Base-by-base conservation (phyloP, 2,329 filamentous ascomycete genomes). In the Aureobasidium lini region DNA sequence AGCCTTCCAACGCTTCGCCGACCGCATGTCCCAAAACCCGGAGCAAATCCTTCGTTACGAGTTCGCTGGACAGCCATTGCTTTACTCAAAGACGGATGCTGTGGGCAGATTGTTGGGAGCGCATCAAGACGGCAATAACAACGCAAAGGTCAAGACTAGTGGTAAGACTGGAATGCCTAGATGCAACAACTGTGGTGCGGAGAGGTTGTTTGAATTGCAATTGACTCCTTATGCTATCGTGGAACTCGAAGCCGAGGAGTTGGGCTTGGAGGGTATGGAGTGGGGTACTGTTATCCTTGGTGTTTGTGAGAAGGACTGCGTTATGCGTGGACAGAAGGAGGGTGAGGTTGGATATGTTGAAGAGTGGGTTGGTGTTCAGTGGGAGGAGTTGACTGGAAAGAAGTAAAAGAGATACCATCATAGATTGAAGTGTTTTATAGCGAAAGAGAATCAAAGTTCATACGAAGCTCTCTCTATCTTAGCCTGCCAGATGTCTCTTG, bases 321-420 rank as follows among this genome's bases (percentile, higher is more conserved):
- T 81, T 67, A 83, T 84, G 15, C 72, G 72, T 6, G 81, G 82
- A 0, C 79, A 84, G 6, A 62, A 64, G 53, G 77, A 80, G 37
- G 88, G 85, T 0, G 80, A 85, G 68, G 82, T 85, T 0, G 89
- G 86, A 1, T 97, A 95, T 74, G 68, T 91, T 16, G 94, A 97
- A 77, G 94, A 99, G 74, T 99, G 94, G 93, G 85, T 83, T n/a
- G 94, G 93, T 6, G 94, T 97, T 64, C 94, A 99, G 74, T 99
- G 93, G 94, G 94, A 99, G 75, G 92, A 96, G 73, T 68, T 77
- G 43, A 70, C 69, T 10, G 53, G 50, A 59, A 54, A 57, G 54
- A 62, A 62, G 48, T 62, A 46, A 57, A 18, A 28, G 36, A 23
- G 23, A 40, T 39, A n/a, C 23, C 36, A 52, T 29, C 13, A 23